A percentile compares a stretch with the other conserved stretches of the same genome.
phyloP scores from a whole-genome alignment of 768 basidiomycete species.

The Dictyophora rubrovolvata region DNA sequence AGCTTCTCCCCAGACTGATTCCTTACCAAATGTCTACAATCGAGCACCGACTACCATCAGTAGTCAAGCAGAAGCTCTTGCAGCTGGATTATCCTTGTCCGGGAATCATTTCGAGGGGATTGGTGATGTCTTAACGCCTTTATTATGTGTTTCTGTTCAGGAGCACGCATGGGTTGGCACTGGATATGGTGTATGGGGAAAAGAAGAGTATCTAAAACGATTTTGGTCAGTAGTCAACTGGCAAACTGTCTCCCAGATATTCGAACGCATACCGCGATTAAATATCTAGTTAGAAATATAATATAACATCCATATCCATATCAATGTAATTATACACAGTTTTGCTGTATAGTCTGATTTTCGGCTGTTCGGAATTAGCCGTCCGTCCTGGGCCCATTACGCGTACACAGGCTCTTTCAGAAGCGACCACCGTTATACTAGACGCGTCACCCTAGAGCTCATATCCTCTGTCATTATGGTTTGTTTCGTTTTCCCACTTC shows the following conservation, averaged over 20 bases:
- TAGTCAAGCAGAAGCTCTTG: background rate
- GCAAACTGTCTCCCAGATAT: slow-evolving; percentile 36
- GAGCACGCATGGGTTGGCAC: slow-evolving; percentile 83
- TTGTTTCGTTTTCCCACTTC: background rate
- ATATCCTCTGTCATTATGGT: background rate
- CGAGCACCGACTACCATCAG: background rate
- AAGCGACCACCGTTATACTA: background rate
- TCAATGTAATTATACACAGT: background rate
- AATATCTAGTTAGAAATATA: background rate
- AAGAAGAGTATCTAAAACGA: slow-evolving; percentile 72
- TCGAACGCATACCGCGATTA: background rate
- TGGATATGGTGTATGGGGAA: slow-evolving; percentile 85
- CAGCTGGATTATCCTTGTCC: background rate
- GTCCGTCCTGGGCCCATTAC: background rate
- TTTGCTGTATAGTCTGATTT: background rate
- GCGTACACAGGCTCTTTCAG: background rate
- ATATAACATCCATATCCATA: background rate
- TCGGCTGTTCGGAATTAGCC: background rate
- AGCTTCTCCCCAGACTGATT: background rate
- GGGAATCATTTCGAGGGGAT: slow-evolving; percentile 15
- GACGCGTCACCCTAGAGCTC: slow-evolving; percentile 1
- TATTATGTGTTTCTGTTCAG: slow-evolving; percentile 70
- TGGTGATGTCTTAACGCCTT: slow-evolving; percentile 56
- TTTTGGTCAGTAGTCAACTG: slow-evolving; percentile 84
- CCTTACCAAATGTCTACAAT: background rate